These are phyloP conservation scores for Solanum virginianum DNA, from an alignment of 257 asterid species.

Conservation along the genomic window DNA sequence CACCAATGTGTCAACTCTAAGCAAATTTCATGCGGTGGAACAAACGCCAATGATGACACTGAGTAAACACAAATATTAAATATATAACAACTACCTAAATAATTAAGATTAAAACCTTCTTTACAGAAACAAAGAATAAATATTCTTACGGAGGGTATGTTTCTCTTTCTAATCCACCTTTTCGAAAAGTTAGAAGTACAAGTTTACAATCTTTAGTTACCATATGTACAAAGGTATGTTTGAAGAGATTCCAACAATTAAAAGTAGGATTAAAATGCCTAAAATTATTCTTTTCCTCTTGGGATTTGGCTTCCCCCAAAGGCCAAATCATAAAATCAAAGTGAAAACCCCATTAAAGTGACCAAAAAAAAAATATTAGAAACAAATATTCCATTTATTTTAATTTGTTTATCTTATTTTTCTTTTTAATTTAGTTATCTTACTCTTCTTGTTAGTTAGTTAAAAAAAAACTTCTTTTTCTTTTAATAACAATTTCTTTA, in stretches of 20 bases:
- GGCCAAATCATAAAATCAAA: not conserved
- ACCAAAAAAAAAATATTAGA: not conserved
- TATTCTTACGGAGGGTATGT: not conserved
- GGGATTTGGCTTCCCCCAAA: not conserved
- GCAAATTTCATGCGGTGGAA: too few species aligned
- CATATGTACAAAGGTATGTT: not conserved
- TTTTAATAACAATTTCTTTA: too few species aligned
- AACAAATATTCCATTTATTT: not conserved
- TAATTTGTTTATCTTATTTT: too few species aligned
- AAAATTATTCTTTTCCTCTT: not conserved
- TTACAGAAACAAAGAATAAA: not conserved
- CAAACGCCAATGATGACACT: too few species aligned
- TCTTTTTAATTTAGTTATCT: too few species aligned
- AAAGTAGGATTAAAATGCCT: not conserved
- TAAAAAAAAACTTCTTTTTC: too few species aligned
- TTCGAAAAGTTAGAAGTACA: not conserved
- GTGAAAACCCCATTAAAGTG: not conserved
- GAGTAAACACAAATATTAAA: too few species aligned
- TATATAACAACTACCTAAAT: too few species aligned
- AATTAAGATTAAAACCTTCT: not conserved
- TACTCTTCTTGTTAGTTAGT: too few species aligned
- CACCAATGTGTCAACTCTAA: too few species aligned
- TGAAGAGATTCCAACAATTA: not conserved
- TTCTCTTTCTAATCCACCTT: not conserved
- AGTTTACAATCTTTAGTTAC: not conserved